Base-by-base conservation (phyloP, 495 filamentous ascomycete genomes). In the Chaetomium tenue region DNA sequence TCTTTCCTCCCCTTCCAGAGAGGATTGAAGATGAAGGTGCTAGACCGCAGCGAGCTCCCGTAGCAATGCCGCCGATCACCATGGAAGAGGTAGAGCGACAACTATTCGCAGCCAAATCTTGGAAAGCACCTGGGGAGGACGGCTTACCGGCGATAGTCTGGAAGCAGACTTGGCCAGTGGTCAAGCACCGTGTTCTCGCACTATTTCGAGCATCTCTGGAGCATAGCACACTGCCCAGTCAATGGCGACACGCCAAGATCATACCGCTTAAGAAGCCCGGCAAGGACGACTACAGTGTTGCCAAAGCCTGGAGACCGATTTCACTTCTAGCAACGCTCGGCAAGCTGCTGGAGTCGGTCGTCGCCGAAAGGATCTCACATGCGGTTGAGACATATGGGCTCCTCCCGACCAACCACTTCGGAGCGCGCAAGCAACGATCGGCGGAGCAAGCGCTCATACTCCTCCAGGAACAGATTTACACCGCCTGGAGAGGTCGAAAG, bases 381-480 rank as follows among this genome's bases (percentile, higher is more conserved):
- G 13, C 50, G 0, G 50, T 30, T 13, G 50, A 53, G 25, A 50
- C 47, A 20, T 50, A 3, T 11, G 47, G 47, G 2, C 20, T 50
- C n/a, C 47, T 50, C 2, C 47, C 47, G 5, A 16, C 20, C 11
- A 50, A 50, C 47, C 47, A 50, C 47, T 25, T 50, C 47, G 47
- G 47, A 25, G 47, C 22, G 2, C 13, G 47, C 20, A 50, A 50
- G n/a, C 13, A 16, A 25, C 47, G 47, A 11, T 50, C 47, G 18
- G 23, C 60, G 2, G 48, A 62, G 51, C 51, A 54, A 16, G 51
- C 51, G 26, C 47, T 50, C 8, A 2, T 50, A 50, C 20, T 57
- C 0, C 51, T 63, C 13, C 26, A 57, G 47, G 61, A 63, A 48
- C n/a, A 63, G n/a, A 63, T 63, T 16, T 63, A 63, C n/a, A 63